A percentile compares a stretch with the other conserved stretches of the same genome.
Conservation (phyloP, 2,329 filamentous ascomycete species). For the Penicillium sumatraense region DNA sequence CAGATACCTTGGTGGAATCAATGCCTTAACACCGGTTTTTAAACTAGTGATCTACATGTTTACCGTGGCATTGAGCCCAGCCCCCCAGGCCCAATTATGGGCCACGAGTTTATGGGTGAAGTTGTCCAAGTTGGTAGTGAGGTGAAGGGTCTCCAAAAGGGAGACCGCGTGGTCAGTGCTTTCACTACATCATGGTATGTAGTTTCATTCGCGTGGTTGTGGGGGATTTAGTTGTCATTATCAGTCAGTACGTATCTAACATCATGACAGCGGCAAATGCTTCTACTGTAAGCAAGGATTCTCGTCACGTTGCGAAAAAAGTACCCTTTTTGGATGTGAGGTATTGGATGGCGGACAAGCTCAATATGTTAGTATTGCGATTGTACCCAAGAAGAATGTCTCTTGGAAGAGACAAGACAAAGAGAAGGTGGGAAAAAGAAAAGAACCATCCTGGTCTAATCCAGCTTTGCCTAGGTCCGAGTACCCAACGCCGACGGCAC, state of each 20-base stretch:
- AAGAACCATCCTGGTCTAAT: background rate
- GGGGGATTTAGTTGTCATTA: background rate
- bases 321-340: constrained; percentile 70
- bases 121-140: constrained; percentile 69
- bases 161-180: constrained; percentile 79
- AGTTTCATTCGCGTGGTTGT: background rate
- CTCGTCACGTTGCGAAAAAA: constrained; percentile 76
- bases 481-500: constrained; percentile 82
- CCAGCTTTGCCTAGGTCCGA: constrained; percentile 57
- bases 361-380: constrained; percentile 62
- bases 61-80: constrained; percentile 81
- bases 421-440: no score
- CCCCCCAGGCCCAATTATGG: constrained; percentile 66
- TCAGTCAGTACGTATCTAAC: background rate
- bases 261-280: constrained; percentile 63
- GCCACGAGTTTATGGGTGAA: constrained; percentile 84
- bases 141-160: constrained; percentile 71
- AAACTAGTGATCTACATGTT: constrained; percentile 75
- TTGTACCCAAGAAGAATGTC: background rate
- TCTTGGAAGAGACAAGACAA: background rate
- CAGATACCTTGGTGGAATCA: background rate
- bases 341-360: constrained; percentile 78
- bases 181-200: constrained; percentile 80
- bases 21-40: background rate
- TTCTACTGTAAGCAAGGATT: constrained; percentile 82